Percentiles rank a stretch among this genome's conserved stretches.
Evolutionary conservation across 2,329 filamentous ascomycete species (phyloP).

Genomic region (Penicillium freii): DNA sequence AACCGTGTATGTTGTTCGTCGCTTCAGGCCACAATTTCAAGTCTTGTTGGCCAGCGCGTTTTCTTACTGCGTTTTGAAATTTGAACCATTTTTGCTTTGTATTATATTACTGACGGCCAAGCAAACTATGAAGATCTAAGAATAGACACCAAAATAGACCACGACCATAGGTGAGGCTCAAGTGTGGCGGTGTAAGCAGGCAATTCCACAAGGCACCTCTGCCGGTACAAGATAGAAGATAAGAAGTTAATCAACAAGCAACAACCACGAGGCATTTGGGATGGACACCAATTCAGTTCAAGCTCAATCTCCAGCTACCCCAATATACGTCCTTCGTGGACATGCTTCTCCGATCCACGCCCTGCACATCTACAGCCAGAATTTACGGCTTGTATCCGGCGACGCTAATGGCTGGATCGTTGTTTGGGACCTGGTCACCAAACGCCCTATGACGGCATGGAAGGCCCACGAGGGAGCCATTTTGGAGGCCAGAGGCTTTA

Average conservation of each 20-base stretch:
- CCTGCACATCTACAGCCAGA: slow-evolving; percentile 68
- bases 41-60: background rate
- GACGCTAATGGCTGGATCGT: slow-evolving; percentile 89
- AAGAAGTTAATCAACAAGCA: background rate
- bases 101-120: background rate
- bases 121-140: background rate
- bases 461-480: slow-evolving; percentile 76
- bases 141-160: background rate
- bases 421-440: slow-evolving; percentile 78
- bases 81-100: background rate
- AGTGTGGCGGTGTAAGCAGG: slow-evolving; percentile 10
- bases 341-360: slow-evolving; percentile 79
- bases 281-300: slow-evolving; percentile 15
- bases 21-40: background rate
- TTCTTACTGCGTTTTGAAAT: no score
- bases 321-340: slow-evolving; percentile 74
- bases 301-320: slow-evolving; percentile 51
- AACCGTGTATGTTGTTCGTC: background rate
- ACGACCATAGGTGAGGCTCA: background rate
- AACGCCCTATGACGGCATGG: slow-evolving; percentile 82
- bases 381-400: slow-evolving; percentile 76
- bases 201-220: background rate
- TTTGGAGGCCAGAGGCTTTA: slow-evolving; percentile 70
- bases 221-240: background rate
- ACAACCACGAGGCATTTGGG: background rate